A percentile compares a stretch with the other conserved stretches of the same genome.
Conservation (phyloP, 2,329 filamentous ascomycete genomes). For the Drechmeria coniospora region DNA sequence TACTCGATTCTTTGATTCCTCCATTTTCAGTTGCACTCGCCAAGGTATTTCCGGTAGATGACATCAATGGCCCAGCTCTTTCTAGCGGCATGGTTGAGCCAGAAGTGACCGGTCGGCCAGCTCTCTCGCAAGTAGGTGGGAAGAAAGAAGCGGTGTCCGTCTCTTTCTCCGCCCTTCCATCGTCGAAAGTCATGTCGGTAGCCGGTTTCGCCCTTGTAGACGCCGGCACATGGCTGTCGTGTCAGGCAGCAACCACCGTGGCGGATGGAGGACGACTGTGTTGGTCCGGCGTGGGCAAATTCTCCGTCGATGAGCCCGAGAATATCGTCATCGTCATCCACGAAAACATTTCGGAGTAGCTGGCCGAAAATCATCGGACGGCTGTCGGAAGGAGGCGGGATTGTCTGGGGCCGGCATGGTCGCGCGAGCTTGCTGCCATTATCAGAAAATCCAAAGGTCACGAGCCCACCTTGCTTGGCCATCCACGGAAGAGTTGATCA, state of each 20-base stretch:
- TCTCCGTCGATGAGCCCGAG: constrained; percentile 24
- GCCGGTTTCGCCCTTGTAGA: constrained; percentile 11
- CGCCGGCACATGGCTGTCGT: no score
- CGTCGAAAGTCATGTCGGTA: constrained; percentile 17
- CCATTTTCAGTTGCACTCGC: constrained; percentile 18
- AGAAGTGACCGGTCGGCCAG: constrained; percentile 18
- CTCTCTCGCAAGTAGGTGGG: constrained; percentile 21
- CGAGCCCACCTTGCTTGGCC: constrained; percentile 11
- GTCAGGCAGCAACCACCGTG: no score
- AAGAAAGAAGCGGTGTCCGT: constrained; percentile 3
- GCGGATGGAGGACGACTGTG: constrained; percentile 10
- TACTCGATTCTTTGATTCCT: constrained; percentile 9
- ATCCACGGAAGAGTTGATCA: constrained; percentile 23
- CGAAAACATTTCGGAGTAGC: constrained; percentile 17
- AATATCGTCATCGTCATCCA: constrained; percentile 11
- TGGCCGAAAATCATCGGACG: constrained; percentile 18
- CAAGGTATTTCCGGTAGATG: constrained; percentile 20
- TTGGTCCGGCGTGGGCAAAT: constrained; percentile 17
- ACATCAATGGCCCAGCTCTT: constrained; percentile 22
- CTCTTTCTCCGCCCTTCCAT: constrained; percentile 11
- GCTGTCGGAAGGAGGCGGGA: constrained; percentile 12
- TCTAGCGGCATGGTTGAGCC: constrained; percentile 17
- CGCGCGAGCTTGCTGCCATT: constrained; percentile 5
- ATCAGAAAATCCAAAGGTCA: constrained; percentile 13
- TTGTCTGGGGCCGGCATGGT: constrained; percentile 6